Base-by-base conservation (phyloP, 192 early-diverging fungal genomes). In the Gryganskiella cystojenkinii region DNA sequence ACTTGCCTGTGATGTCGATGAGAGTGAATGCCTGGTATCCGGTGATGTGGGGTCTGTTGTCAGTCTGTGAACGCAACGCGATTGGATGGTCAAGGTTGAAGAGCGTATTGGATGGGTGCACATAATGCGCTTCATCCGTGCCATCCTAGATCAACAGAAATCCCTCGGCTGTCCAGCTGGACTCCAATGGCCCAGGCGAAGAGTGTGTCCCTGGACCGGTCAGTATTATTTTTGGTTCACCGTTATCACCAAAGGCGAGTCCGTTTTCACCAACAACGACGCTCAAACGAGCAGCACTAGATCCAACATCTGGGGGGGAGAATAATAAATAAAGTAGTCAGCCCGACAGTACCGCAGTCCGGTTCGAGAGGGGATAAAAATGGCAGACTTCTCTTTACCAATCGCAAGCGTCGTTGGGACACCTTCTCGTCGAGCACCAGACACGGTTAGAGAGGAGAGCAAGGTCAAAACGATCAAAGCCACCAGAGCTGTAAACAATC, bases 111-210 rank as follows among this genome's bases (percentile, higher is more conserved):
- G 19, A 61, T 34, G 60, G 60, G 60, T 61, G 60, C 60, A 61
- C 60, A 49, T 50, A 61, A 3, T 0, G 46, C 46, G 31, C 60
- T 61, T 61, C 46, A 31, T 61, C 60, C 33, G 60, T 61, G 33
- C 60, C 60, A 61, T 61, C 60, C 31, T 61, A 49, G 31, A 61
- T 53, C 50, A 27, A 17, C 50, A 53, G 50, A 27, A 53, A 64
- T 42, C 62, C 62, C 17, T 53, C 51, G 34, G 62, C 30, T 64
- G 62, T 53, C 62, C 62, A 64, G 35, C 42, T 64, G 51, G 62
- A 64, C 24, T 64, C 62, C 37, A 53, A 43, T 54, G 62, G 62
- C 24, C 34, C 35, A 14, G 49, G 37, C 37, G 1, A 19, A 25
- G 62, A 64, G 7, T 37, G 31, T 64, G 62, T 43, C 53, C 62